Conservation (phyloP, 202 grass and related monocot genomes). For the Zizania palustris region DNA sequence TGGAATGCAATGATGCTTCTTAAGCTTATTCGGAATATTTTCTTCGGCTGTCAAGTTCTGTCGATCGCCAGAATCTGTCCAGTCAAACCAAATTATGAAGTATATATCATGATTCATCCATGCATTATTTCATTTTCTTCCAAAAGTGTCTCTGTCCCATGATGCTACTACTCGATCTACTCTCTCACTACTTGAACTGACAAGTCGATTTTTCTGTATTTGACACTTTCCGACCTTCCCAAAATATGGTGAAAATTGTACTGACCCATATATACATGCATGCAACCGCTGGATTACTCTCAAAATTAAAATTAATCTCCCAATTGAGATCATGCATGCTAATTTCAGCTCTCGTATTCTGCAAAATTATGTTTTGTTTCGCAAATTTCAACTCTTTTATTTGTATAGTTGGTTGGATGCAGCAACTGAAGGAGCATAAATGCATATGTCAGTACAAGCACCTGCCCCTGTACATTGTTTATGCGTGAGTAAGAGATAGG, state of each 20-base stretch:
- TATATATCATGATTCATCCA: too few species aligned
- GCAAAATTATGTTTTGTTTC: neutral
- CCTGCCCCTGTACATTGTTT: slow-evolving; percentile 21
- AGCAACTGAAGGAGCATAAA: slow-evolving; percentile 18
- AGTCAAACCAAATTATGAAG: neutral
- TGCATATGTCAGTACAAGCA: slow-evolving; percentile 9
- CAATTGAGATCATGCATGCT: neutral
- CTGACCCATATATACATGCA: neutral
- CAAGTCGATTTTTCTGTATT: neutral
- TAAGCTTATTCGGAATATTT: neutral
- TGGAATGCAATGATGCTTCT: neutral
- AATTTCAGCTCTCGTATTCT: neutral
- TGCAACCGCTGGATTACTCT: too few species aligned
- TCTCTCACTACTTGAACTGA: neutral
- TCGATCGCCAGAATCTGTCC: slow-evolving; percentile 1
- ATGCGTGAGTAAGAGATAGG: neutral
- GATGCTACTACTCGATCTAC: too few species aligned
- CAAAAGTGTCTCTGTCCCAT: neutral
- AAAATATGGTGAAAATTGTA: neutral
- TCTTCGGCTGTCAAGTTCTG: neutral
- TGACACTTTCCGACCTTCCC: neutral
- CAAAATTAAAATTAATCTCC: too few species aligned
- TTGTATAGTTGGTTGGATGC: neutral
- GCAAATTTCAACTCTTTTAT: neutral
- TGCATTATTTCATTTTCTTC: neutral